Evolutionary conservation across 108 stramenopile species (phyloP), one percentile per base, ranked within the genome.

Genomic region (Fragilaria crotonensis): DNA sequence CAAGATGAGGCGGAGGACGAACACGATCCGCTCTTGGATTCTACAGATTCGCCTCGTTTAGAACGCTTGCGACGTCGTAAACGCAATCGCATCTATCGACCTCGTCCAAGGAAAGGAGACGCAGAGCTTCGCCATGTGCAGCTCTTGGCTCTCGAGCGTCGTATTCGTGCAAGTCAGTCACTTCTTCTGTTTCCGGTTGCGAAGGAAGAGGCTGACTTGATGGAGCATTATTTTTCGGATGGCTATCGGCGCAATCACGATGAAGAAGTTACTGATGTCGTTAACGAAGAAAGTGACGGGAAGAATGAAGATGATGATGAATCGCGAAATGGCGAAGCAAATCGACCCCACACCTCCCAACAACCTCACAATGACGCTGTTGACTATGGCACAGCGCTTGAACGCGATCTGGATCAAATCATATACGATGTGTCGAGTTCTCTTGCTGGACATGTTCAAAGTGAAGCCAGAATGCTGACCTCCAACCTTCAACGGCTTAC

Each of bases 51-150:
- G 7, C 28, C 22, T 19, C 52, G 23, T 5, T 28, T 41, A 14
- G 36, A 41, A 41, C 36, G 36, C 36, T 41, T 41, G 14, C 36
- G 36, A 11, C 36, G 36, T 7, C 36, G 36, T 41, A 41, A 41
- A 14, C 36, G 36, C 14, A 7, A 41, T 41, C 36, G 36, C 7
- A 41, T 41, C 14, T 41, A 41, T 41, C 36, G 14, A 11, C 14
- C 7, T 14, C 36, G 14, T 41, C 36, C 11, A 14, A 41, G 36
- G 14, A 41, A 75, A 52, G 74, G 70, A 44, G 54, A 56, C 2
- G n/a, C 28, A n/a, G 85, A 90, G 30, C 57, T 85, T 18, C 66
- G 89, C 25, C 77, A 85, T 60, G 84, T 90, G 27, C 89, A 90
- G 60, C 64, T 90, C 0, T 57, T 79, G 50, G 89, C 82, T 5